Conservation (phyloP, 2,329 filamentous ascomycete genomes). For the Penicillium polonicum region DNA sequence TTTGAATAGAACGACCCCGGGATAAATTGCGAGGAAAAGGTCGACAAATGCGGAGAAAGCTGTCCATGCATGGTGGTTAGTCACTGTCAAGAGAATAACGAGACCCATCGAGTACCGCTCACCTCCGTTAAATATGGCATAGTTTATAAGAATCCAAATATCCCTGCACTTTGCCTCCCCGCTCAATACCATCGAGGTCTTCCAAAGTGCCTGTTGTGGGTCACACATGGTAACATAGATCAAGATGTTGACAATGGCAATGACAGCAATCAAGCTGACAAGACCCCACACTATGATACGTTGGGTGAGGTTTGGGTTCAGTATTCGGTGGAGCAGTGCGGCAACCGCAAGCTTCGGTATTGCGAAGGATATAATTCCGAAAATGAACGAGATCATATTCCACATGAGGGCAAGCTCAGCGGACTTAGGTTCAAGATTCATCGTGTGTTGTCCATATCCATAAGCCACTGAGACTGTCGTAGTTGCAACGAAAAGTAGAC, state of each 20-base stretch:
- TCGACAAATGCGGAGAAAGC: slow-evolving; percentile 32
- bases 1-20: slow-evolving; percentile 26
- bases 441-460: slow-evolving; percentile 44
- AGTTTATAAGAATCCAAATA: slow-evolving; percentile 37
- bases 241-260: slow-evolving; percentile 35
- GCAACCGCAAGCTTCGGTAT: slow-evolving; percentile 29
- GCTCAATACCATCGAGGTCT: slow-evolving; percentile 16
- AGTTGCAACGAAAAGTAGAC: slow-evolving; percentile 35
- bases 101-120: slow-evolving; percentile 4
- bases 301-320: slow-evolving; percentile 18
- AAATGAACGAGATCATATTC: slow-evolving; percentile 25
- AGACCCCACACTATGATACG: slow-evolving; percentile 23
- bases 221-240: slow-evolving; percentile 44
- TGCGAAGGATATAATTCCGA: slow-evolving; percentile 27
- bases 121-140: slow-evolving; percentile 42
- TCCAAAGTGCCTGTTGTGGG: slow-evolving; percentile 42
- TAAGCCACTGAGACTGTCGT: slow-evolving; percentile 35
- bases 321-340: slow-evolving; percentile 22
- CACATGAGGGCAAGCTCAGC: slow-evolving; percentile 21
- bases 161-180: slow-evolving; percentile 35
- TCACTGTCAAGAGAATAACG: no score
- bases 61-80: not conserved
- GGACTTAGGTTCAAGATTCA: slow-evolving; percentile 24
- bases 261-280: slow-evolving; percentile 29
- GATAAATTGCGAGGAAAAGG: slow-evolving; percentile 31